Conservation (phyloP, 2,329 filamentous ascomycete species). For the Aureobasidium leucospermi region DNA sequence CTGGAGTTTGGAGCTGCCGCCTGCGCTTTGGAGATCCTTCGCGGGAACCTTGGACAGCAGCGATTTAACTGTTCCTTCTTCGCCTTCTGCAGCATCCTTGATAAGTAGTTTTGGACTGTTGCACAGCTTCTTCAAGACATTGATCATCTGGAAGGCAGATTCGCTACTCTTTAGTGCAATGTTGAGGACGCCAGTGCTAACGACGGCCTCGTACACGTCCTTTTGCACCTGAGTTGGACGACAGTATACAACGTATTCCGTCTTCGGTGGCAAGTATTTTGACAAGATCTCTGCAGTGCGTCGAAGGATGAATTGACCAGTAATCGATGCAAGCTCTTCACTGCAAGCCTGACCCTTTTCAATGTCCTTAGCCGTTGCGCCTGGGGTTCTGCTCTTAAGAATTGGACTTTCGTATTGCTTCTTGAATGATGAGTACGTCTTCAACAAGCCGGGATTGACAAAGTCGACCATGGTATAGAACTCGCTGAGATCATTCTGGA, state of each 20-base stretch:
- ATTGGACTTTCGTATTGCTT: slow-evolving; percentile 59
- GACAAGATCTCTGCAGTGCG: slow-evolving; percentile 59
- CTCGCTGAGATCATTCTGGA: slow-evolving; percentile 61
- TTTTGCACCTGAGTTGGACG: slow-evolving; percentile 54
- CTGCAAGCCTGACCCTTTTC: slow-evolving; percentile 57
- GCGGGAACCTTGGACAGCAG: slow-evolving; percentile 45
- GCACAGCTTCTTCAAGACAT: slow-evolving; percentile 65
- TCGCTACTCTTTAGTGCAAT: slow-evolving; percentile 55
- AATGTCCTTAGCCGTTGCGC: slow-evolving; percentile 52
- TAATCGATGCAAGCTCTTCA: slow-evolving; percentile 54
- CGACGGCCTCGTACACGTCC: slow-evolving; percentile 54
- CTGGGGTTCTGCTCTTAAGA: slow-evolving; percentile 55
- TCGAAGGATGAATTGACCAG: slow-evolving; percentile 58
- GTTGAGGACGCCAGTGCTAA: slow-evolving; percentile 58
- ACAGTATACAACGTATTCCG: slow-evolving; percentile 61
- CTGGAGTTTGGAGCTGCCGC: slow-evolving; percentile 58
- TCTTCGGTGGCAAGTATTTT: slow-evolving; percentile 59
- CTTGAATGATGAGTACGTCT: slow-evolving; percentile 56
- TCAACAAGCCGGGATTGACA: slow-evolving; percentile 59
- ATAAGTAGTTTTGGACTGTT: slow-evolving; percentile 60
- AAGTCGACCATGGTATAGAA: slow-evolving; percentile 63
- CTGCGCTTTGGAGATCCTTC: slow-evolving; percentile 48
- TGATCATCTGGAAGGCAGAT: slow-evolving; percentile 61
- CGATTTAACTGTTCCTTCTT: slow-evolving; percentile 32
- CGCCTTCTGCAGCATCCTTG: slow-evolving; percentile 32